Evolutionary conservation across 345 rosid genomes (phyloP).

Genomic region (Salix arbutifolia): DNA sequence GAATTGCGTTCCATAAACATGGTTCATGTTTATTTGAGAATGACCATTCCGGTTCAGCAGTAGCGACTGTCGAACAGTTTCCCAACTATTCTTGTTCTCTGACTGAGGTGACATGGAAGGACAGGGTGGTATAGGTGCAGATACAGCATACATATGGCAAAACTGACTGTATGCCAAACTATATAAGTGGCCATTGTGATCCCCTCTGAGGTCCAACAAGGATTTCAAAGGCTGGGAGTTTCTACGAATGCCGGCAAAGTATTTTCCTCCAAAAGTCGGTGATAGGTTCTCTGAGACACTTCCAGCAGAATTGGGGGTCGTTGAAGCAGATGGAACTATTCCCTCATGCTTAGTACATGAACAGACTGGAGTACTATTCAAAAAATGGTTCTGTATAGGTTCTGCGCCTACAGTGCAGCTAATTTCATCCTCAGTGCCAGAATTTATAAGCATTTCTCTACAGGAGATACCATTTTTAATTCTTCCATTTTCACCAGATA

Average conservation of each 20-base stretch:
- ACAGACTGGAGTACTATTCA: slow-evolving; percentile 4
- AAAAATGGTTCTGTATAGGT: slow-evolving; percentile 11
- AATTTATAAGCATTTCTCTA: neutral
- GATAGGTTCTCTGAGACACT: neutral
- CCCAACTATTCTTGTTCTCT: slow-evolving; percentile 11
- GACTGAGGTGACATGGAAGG: slow-evolving; percentile 11
- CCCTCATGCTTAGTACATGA: slow-evolving; percentile 9
- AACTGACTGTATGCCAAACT: slow-evolving; percentile 12
- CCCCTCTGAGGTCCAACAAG: slow-evolving; percentile 28
- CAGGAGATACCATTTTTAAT: slow-evolving; percentile 5
- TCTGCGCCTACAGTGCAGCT: slow-evolving; percentile 6
- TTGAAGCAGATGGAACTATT: neutral
- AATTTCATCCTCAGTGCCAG: neutral
- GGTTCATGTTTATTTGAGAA: slow-evolving; percentile 11
- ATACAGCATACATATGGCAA: slow-evolving; percentile 4
- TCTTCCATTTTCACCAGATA: slow-evolving; percentile 6
- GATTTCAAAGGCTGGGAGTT: slow-evolving; percentile 11
- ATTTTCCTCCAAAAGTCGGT: slow-evolving; percentile 7
- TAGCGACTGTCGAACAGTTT: slow-evolving; percentile 6
- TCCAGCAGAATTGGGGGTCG: neutral
- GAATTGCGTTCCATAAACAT: neutral
- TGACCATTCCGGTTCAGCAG: slow-evolving; percentile 10
- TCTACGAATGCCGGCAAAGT: slow-evolving; percentile 7
- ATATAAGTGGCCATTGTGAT: slow-evolving; percentile 19
- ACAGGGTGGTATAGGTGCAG: neutral